Evolutionary conservation across 2,329 filamentous ascomycete species (phyloP).

Genomic region (Ampelomyces quisqualis): DNA sequence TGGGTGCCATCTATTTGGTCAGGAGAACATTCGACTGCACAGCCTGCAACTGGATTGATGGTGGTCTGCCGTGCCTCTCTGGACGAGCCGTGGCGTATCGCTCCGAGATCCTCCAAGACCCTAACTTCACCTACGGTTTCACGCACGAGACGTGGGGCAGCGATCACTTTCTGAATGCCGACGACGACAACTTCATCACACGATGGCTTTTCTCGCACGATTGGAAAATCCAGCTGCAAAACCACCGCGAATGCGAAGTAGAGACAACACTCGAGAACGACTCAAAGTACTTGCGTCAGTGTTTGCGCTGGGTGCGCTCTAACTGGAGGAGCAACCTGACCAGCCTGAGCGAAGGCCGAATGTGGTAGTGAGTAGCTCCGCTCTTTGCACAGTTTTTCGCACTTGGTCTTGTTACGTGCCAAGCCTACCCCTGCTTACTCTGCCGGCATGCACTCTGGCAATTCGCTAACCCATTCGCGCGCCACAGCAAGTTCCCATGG

Average conservation of each 20-base stretch:
- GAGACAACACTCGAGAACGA: constrained; percentile 91
- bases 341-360: constrained; percentile 78
- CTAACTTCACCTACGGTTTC: constrained; percentile 83
- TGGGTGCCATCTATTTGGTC: constrained; percentile 89
- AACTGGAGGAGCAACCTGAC: constrained; percentile 98
- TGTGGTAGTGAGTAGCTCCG: constrained; percentile 72
- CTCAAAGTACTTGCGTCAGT: constrained; percentile 87
- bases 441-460: constrained; percentile 15
- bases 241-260: constrained; percentile 78
- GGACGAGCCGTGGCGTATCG: constrained; percentile 91
- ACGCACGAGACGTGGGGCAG: constrained; percentile 72
- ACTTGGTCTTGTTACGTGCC: constrained; percentile 24
- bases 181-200: constrained; percentile 98
- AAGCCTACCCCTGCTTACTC: constrained; percentile 34
- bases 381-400: constrained; percentile 24
- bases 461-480: constrained; percentile 27
- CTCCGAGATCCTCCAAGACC: constrained; percentile 80
- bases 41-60: constrained; percentile 90
- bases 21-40: constrained; percentile 96
- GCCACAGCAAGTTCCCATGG: constrained; percentile 79
- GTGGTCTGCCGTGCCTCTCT: constrained; percentile 94
- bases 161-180: constrained; percentile 86
- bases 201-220: constrained; percentile 90
- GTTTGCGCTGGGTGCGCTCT: constrained; percentile 90
- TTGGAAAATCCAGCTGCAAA: constrained; percentile 95